Evolutionary conservation across 2,329 filamentous ascomycete genomes (phyloP).

Genomic region (Biscogniauxia marginata): DNA sequence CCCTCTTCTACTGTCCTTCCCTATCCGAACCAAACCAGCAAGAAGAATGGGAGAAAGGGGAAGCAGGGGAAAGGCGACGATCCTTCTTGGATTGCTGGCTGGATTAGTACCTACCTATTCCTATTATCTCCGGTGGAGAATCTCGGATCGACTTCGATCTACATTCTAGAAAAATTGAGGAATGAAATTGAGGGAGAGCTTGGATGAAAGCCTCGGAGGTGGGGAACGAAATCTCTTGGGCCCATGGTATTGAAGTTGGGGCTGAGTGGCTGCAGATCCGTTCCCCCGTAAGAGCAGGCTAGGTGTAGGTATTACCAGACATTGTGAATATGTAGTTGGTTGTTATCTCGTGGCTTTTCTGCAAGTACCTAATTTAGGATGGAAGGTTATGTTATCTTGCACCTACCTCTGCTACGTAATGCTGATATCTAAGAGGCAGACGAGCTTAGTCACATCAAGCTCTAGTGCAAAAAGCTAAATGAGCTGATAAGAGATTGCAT

Average conservation of each 20-base stretch:
- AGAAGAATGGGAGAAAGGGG: not conserved
- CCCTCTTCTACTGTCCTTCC: no score
- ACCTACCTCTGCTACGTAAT: not conserved
- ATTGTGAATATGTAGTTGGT: no score
- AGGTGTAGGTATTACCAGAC: not conserved
- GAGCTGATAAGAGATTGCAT: not conserved
- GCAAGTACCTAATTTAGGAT: no score
- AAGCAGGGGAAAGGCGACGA: no score
- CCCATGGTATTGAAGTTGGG: not conserved
- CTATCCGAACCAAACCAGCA: no score
- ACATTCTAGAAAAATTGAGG: not conserved
- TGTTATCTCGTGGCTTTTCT: not conserved
- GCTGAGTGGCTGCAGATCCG: not conserved
- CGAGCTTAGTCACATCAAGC: not conserved
- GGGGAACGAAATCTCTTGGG: not conserved
- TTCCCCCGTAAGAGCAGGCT: not conserved
- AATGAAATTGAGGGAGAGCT: not conserved
- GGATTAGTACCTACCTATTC: no score
- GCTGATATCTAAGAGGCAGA: not conserved
- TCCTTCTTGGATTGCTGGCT: no score
- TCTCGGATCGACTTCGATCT: not conserved
- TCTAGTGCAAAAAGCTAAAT: not conserved
- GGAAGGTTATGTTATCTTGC: not conserved
- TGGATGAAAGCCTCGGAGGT: not conserved
- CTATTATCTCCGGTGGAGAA: not conserved